Evolutionary conservation across 2,329 filamentous ascomycete species (phyloP).

Genomic region (Fusarium sp.): DNA sequence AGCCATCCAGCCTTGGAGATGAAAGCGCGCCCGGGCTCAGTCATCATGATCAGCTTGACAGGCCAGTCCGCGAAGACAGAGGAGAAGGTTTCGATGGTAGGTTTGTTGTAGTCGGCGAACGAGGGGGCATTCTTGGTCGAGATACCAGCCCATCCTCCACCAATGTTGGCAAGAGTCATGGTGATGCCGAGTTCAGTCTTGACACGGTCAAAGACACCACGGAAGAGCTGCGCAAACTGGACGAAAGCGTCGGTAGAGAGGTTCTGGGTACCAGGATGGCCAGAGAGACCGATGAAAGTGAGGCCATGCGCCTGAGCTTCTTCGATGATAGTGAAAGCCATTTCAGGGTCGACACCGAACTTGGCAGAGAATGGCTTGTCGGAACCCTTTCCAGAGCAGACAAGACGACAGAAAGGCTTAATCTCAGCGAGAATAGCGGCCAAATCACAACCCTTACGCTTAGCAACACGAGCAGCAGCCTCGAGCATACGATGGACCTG

Average conservation of each 20-base stretch:
- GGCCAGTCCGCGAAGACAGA: neutral
- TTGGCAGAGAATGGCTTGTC: neutral
- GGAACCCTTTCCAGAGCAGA: neutral
- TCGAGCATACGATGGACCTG: neutral
- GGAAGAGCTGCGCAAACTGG: neutral
- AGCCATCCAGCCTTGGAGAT: neutral
- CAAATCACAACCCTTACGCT: neutral
- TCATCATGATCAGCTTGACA: neutral
- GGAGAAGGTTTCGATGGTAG: neutral
- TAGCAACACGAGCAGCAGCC: neutral
- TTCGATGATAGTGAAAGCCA: neutral
- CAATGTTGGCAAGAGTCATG: neutral
- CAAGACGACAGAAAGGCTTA: neutral
- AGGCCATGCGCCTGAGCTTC: neutral
- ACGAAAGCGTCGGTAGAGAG: neutral
- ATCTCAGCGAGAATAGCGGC: neutral
- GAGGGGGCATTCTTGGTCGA: neutral
- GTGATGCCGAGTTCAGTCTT: neutral
- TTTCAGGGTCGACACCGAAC: neutral
- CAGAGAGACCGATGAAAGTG: neutral
- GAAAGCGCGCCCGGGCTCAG: neutral
- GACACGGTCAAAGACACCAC: neutral
- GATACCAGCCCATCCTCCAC: neutral
- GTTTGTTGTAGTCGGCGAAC: neutral
- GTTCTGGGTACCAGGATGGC: neutral